Evolutionary conservation across 2,329 filamentous ascomycete genomes (phyloP).

Genomic region (Xylaria sp.): DNA sequence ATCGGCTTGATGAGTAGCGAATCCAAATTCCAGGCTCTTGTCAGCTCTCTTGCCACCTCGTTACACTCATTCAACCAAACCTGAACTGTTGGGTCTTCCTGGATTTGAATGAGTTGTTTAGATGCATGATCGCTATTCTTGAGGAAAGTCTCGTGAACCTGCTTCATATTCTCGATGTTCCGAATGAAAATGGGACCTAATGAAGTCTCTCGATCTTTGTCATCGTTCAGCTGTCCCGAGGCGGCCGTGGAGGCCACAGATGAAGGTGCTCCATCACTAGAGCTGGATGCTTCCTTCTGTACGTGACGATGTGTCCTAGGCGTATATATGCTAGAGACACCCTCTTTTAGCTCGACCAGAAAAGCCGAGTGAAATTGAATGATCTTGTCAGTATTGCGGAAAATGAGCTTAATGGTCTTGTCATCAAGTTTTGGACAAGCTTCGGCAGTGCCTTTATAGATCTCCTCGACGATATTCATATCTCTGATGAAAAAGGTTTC

Average conservation of each 20-base stretch:
- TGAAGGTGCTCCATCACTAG: slow-evolving; percentile 52
- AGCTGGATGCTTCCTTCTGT: slow-evolving; percentile 56
- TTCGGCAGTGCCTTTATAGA: slow-evolving; percentile 93
- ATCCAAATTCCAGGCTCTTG: slow-evolving; percentile 92
- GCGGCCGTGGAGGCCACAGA: slow-evolving; percentile 51
- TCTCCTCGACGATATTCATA: slow-evolving; percentile 97
- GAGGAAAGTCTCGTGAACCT: slow-evolving; percentile 70
- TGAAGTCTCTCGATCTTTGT: slow-evolving; percentile 63
- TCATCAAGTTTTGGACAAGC: slow-evolving; percentile 81
- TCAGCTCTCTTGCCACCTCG: slow-evolving; percentile 90
- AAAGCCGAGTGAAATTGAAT: slow-evolving; percentile 87
- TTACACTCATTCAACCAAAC: slow-evolving; percentile 96
- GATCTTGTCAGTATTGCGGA: slow-evolving; percentile 92
- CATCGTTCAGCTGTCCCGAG: slow-evolving; percentile 59
- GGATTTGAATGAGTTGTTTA: slow-evolving; percentile 70
- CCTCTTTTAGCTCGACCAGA: slow-evolving; percentile 81
- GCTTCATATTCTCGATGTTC: slow-evolving; percentile 71
- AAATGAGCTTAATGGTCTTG: slow-evolving; percentile 89
- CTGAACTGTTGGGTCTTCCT: slow-evolving; percentile 71
- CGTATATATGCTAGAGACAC: slow-evolving; percentile 81
- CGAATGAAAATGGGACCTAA: slow-evolving; percentile 66
- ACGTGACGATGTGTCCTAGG: slow-evolving; percentile 63
- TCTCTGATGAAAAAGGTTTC: slow-evolving; percentile 92
- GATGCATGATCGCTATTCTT: slow-evolving; percentile 72
- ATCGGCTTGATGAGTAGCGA: slow-evolving; percentile 97